These are phyloP conservation scores for Cardamine occulta DNA, from an alignment of 345 rosid genomes.

Conservation along the genomic window DNA sequence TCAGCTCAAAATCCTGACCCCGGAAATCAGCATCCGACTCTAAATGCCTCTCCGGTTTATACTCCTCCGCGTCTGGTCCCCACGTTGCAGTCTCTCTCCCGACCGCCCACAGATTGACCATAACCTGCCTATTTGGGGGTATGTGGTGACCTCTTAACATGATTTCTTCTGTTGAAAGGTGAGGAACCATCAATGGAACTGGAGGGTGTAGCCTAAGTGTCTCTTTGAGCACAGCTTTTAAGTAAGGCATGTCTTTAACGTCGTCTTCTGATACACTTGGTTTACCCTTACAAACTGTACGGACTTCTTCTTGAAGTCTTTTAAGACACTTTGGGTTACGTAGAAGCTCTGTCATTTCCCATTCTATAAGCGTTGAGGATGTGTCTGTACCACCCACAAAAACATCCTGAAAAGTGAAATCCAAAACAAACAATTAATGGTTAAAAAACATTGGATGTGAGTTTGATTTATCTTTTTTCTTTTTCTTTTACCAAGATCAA, in stretches of 20 bases:
- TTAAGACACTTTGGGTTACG: constrained; percentile 44
- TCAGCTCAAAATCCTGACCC: constrained; percentile 47
- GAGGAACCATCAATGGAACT: constrained; percentile 47
- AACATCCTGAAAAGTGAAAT: constrained; percentile 42
- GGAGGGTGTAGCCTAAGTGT: constrained; percentile 54
- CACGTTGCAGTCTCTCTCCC: constrained; percentile 43
- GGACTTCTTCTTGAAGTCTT: constrained; percentile 42
- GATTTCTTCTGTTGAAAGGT: constrained; percentile 36
- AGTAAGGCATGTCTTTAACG: constrained; percentile 37
- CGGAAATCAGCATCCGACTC: constrained; percentile 30
- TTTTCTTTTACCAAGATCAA: constrained; percentile 47
- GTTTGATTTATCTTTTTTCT: not conserved
- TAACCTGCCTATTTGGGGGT: constrained; percentile 35
- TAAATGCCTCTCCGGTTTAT: constrained; percentile 48
- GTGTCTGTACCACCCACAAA: constrained; percentile 54
- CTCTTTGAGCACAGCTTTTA: constrained; percentile 52
- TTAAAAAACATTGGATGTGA: not conserved
- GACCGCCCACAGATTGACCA: constrained; percentile 48
- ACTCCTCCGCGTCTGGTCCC: constrained; percentile 45
- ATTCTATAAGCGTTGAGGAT: constrained; percentile 45
- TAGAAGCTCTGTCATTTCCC: constrained; percentile 54
- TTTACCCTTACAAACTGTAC: constrained; percentile 15
- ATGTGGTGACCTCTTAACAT: constrained; percentile 41
- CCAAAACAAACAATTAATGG: not conserved
- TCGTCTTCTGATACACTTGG: constrained; percentile 40